Evolutionary conservation across 2,329 filamentous ascomycete species (phyloP).

Genomic region (Pseudocercospora eumusae): DNA sequence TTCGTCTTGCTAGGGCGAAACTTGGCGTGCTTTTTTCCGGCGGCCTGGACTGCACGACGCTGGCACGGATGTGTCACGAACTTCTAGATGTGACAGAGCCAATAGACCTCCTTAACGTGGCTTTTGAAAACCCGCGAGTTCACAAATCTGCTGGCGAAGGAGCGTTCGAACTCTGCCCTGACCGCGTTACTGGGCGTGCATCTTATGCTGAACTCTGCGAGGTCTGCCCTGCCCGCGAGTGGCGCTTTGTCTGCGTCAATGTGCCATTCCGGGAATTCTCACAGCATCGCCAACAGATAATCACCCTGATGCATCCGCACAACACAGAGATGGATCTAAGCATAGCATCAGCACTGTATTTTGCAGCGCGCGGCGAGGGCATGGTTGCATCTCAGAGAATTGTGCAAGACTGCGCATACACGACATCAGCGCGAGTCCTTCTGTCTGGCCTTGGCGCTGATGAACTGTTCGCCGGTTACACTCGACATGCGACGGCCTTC

Average conservation of each 20-base stretch:
- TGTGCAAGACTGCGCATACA: conserved; percentile 49
- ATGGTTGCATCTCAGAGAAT: conserved; percentile 29
- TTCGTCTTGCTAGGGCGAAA: conserved; percentile 44
- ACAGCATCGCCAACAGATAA: conserved; percentile 67
- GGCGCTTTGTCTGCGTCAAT: conserved; percentile 85
- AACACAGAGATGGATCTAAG: conserved; percentile 99
- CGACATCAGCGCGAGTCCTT: conserved; percentile 75
- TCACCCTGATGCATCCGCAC: conserved; percentile 83
- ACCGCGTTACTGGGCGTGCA: conserved; percentile 80
- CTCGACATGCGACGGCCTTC: conserved; percentile 78
- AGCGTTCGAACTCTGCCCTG: conserved; percentile 81
- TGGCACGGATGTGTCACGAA: conserved; percentile 79
- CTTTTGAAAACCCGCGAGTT: conserved; percentile 87
- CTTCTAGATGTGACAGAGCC: conserved; percentile 66
- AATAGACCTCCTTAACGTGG: conserved; percentile 91
- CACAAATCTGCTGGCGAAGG: conserved; percentile 42
- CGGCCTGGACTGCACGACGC: conserved; percentile 85
- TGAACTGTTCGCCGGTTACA: conserved; percentile 93
- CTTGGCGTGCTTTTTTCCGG: conserved; percentile 90
- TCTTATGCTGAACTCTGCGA: conserved; percentile 73
- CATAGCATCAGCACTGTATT: conserved; percentile 91
- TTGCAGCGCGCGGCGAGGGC: conserved; percentile 73
- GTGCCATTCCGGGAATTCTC: conserved; percentile 76
- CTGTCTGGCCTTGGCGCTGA: conserved; percentile 93
- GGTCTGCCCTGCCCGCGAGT: conserved; percentile 69